Conservation (phyloP, 2,329 filamentous ascomycete genomes). For the Cercospora brassicicola region DNA sequence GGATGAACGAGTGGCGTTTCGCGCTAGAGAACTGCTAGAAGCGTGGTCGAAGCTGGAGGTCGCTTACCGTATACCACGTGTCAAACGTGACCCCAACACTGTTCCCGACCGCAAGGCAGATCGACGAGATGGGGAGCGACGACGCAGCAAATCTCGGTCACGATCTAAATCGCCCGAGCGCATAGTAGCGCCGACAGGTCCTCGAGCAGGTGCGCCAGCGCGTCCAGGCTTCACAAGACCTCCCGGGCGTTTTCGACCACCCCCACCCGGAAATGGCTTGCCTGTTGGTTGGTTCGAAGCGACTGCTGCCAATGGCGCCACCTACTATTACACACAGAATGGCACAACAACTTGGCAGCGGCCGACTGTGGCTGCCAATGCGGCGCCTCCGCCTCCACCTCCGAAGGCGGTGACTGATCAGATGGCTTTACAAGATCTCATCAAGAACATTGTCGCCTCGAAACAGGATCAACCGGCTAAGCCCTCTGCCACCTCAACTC, state of each 20-base stretch:
- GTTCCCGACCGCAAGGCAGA: conserved; percentile 57
- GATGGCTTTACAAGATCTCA: conserved; percentile 71
- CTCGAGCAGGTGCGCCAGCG: conserved; percentile 56
- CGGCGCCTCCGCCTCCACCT: conserved; percentile 57
- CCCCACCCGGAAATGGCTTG: conserved; percentile 55
- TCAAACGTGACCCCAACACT: conserved; percentile 74
- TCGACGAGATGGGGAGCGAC: conserved; percentile 55
- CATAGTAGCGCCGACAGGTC: conserved; percentile 53
- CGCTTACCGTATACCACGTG: conserved; percentile 87
- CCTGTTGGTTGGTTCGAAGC: conserved; percentile 85
- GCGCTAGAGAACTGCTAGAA: conserved; percentile 70
- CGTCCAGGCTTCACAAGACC: conserved; percentile 58
- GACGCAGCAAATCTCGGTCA: conserved; percentile 50
- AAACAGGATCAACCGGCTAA: conserved; percentile 65
- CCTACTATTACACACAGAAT: conserved; percentile 81
- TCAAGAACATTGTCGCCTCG: conserved; percentile 63
- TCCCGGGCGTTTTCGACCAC: conserved; percentile 45
- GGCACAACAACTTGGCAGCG: conserved; percentile 80
- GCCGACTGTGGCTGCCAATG: conserved; percentile 65
- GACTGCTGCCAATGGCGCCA: conserved; percentile 66
- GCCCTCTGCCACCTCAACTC: conserved; percentile 61
- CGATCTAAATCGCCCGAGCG: conserved; percentile 51
- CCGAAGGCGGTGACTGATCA: conserved; percentile 70
- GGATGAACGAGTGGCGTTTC: conserved; percentile 67
- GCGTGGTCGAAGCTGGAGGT: conserved; percentile 88